phyloP scores from a whole-genome alignment of 495 filamentous ascomycete genomes.

The Pyronema omphalodes region DNA sequence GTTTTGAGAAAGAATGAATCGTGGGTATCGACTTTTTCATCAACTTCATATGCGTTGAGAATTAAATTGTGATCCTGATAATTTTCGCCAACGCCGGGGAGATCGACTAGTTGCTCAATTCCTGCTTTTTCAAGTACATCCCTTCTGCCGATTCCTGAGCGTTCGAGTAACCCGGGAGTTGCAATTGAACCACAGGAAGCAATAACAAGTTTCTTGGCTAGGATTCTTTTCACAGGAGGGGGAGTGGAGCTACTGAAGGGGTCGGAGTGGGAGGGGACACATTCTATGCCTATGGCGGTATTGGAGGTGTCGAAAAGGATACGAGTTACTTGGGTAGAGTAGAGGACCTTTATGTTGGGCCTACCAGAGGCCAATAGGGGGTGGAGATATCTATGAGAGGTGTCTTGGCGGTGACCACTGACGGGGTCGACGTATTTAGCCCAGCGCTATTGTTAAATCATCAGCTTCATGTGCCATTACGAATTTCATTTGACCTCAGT shows the following conservation, averaged over 20 bases:
- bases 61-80: slow-evolving; percentile 35
- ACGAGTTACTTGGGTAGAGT: slow-evolving; percentile 32
- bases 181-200: slow-evolving; percentile 38
- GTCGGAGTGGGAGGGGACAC: slow-evolving; percentile 8
- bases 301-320: slow-evolving; percentile 32
- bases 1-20: slow-evolving; percentile 15
- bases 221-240: slow-evolving; percentile 22
- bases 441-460: no score
- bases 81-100: slow-evolving; percentile 33
- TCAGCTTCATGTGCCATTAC: no score
- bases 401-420: slow-evolving; percentile 26
- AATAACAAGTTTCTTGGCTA: slow-evolving; percentile 38
- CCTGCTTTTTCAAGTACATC: slow-evolving; percentile 25
- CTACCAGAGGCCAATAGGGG: slow-evolving; percentile 24
- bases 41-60: slow-evolving; percentile 9
- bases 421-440: slow-evolving; percentile 23
- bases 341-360: slow-evolving; percentile 34
- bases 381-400: slow-evolving; percentile 26
- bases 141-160: slow-evolving; percentile 39
- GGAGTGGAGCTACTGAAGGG: neutral
- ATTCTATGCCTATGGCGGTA: slow-evolving; percentile 30
- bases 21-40: slow-evolving; percentile 8
- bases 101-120: slow-evolving; percentile 18
- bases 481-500: no score
- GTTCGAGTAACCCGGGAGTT: slow-evolving; percentile 40